Evolutionary conservation across 768 basidiomycete species (phyloP).

Genomic region (Lentinula guzmanii): DNA sequence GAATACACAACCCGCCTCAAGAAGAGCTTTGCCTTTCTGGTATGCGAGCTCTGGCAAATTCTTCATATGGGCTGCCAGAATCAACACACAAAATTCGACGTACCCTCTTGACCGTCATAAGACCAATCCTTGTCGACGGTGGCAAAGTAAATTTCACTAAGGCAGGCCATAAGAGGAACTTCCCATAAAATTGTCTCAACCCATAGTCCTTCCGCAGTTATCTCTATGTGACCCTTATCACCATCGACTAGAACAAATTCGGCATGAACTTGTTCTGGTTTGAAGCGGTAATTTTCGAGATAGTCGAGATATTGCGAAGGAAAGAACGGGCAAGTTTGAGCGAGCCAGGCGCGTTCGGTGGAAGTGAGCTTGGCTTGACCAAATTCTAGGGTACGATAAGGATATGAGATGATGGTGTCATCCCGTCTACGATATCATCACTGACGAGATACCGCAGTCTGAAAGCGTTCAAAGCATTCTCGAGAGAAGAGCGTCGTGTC

Average conservation of each 20-base stretch:
- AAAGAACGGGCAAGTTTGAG: slow-evolving; percentile 68
- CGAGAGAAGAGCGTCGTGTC: slow-evolving; percentile 55
- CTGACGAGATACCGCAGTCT: slow-evolving; percentile 51
- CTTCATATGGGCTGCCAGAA: neutral
- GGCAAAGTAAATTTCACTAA: slow-evolving; percentile 87
- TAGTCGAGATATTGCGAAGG: slow-evolving; percentile 68
- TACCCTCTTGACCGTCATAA: slow-evolving; percentile 78
- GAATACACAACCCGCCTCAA: slow-evolving; percentile 61
- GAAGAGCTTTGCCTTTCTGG: slow-evolving; percentile 58
- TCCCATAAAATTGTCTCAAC: slow-evolving; percentile 89
- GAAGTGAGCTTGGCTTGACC: slow-evolving; percentile 50
- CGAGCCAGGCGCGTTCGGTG: slow-evolving; percentile 65
- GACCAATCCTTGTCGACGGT: slow-evolving; percentile 76
- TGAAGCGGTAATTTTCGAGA: slow-evolving; percentile 62
- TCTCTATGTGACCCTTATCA: slow-evolving; percentile 57
- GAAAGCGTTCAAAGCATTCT: slow-evolving; percentile 55
- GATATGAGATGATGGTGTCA: slow-evolving; percentile 1
- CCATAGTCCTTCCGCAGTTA: slow-evolving; percentile 73
- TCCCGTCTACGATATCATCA: slow-evolving; percentile 2
- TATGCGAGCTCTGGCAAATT: slow-evolving; percentile 59
- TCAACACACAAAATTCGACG: neutral
- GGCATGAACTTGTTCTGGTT: slow-evolving; percentile 66
- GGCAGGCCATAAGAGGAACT: slow-evolving; percentile 87
- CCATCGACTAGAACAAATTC: slow-evolving; percentile 57
- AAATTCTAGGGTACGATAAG: slow-evolving; percentile 47